phyloP scores from a whole-genome alignment of 208 protist genomes.

The Trypanosomatidae sp. region DNA sequence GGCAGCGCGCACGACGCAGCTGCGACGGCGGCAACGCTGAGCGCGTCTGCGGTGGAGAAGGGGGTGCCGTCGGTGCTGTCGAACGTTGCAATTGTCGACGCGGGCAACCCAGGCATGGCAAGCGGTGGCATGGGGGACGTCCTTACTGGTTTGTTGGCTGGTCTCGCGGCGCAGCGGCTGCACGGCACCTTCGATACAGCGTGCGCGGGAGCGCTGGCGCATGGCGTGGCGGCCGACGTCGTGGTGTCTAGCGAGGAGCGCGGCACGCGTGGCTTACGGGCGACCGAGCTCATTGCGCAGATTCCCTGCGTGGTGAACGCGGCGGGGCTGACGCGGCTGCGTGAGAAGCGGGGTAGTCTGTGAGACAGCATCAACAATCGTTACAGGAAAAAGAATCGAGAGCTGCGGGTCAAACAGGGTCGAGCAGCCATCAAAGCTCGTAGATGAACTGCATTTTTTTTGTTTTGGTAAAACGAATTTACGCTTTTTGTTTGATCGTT shows the following conservation, averaged over 20 bases:
- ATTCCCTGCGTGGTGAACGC: constrained; percentile 57
- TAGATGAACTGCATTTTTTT: too few species aligned
- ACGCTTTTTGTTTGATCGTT: too few species aligned
- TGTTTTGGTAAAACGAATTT: too few species aligned
- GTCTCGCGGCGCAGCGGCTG: constrained; percentile 47
- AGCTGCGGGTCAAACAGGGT: too few species aligned
- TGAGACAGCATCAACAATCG: too few species aligned
- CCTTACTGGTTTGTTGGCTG: constrained; percentile 65
- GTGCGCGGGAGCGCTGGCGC: constrained; percentile 57
- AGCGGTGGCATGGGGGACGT: constrained; percentile 86
- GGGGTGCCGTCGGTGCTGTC: too few species aligned
- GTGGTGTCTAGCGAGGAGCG: constrained; percentile 27
- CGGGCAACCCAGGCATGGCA: constrained; percentile 86
- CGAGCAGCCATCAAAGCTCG: too few species aligned
- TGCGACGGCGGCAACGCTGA: too few species aligned
- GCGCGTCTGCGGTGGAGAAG: too few species aligned
- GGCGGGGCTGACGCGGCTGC: neutral
- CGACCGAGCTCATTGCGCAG: constrained; percentile 59
- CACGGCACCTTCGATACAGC: constrained; percentile 34
- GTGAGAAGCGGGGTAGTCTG: too few species aligned
- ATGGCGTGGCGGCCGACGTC: constrained; percentile 74
- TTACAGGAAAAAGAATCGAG: too few species aligned
- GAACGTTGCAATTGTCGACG: constrained; percentile 78
- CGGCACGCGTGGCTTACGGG: constrained; percentile 62
- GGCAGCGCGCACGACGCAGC: too few species aligned